Conservation (phyloP, 2,329 filamentous ascomycete species). For the Monilinia polystroma region DNA sequence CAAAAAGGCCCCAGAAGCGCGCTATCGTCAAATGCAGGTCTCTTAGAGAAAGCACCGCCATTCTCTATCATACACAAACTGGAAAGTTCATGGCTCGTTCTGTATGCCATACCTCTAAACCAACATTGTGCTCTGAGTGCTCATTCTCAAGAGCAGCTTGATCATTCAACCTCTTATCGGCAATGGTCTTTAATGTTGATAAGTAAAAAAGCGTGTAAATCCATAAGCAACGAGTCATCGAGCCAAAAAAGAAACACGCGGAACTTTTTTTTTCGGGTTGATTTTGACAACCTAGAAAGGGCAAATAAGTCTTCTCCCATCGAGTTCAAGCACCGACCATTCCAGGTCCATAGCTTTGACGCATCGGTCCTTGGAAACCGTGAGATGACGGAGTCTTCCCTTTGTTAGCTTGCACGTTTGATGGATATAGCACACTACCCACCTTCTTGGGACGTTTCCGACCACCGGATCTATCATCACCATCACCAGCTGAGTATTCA, state of each 20-base stretch:
- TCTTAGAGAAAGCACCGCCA: neutral
- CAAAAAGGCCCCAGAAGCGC: neutral
- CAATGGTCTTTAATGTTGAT: slow-evolving; percentile 11
- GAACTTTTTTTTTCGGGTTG: neutral
- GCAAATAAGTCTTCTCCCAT: slow-evolving; percentile 18
- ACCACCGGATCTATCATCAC: slow-evolving; percentile 56
- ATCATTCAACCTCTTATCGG: slow-evolving; percentile 13
- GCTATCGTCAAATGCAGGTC: slow-evolving; percentile 15
- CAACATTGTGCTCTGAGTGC: slow-evolving; percentile 10
- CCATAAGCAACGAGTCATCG: slow-evolving; percentile 20
- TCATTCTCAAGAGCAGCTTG: slow-evolving; percentile 10
- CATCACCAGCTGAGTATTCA: slow-evolving; percentile 71
- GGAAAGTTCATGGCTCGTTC: slow-evolving; percentile 11
- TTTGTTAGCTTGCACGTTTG: slow-evolving; percentile 33
- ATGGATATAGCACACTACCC: slow-evolving; percentile 34
- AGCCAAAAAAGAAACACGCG: slow-evolving; percentile 9
- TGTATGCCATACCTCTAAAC: slow-evolving; percentile 11
- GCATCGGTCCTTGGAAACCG: slow-evolving; percentile 34
- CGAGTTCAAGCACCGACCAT: slow-evolving; percentile 53
- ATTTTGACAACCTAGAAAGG: slow-evolving; percentile 1
- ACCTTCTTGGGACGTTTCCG: slow-evolving; percentile 68
- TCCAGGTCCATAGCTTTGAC: slow-evolving; percentile 54
- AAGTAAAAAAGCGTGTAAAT: slow-evolving; percentile 17
- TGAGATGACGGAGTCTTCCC: slow-evolving; percentile 33
- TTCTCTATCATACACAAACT: slow-evolving; percentile 17